A percentile compares a stretch with the other conserved stretches of the same genome.
Evolutionary conservation across 305 asterid genomes (phyloP).

Genomic region (Striga hermonthica): DNA sequence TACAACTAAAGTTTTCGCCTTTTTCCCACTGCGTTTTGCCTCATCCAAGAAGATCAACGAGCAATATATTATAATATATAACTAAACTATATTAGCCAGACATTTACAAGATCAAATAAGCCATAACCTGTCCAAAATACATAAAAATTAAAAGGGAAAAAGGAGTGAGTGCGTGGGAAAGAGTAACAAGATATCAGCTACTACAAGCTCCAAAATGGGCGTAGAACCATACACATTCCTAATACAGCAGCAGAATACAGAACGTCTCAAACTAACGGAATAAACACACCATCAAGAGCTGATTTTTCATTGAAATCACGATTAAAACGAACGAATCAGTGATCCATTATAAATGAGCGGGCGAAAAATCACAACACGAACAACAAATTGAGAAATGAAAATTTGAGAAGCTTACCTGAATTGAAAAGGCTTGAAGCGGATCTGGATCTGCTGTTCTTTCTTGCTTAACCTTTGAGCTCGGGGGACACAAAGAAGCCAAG

Average conservation of each 20-base stretch:
- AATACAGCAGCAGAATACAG: conserved; percentile 10
- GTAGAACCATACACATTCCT: conserved; percentile 6
- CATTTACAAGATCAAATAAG: conserved; percentile 3
- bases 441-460: conserved; percentile 44
- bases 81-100: background rate
- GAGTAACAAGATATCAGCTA: conserved; percentile 8
- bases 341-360: conserved; percentile 16
- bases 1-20: conserved; percentile 14
- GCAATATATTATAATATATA: background rate
- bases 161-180: background rate
- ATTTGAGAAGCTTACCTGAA: conserved; percentile 29
- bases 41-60: conserved; percentile 26
- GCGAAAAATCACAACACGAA: background rate
- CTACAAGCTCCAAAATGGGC: conserved; percentile 21
- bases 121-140: background rate
- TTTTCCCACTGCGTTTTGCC: conserved; percentile 8
- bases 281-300: conserved; percentile 20
- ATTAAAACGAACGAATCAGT: background rate
- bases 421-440: conserved; percentile 29
- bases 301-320: conserved; percentile 18
- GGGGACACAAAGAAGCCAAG: conserved; percentile 17
- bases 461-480: conserved; percentile 30
- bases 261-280: conserved; percentile 1
- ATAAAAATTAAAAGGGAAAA: background rate
- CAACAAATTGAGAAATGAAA: background rate